phyloP scores from a whole-genome alignment of 352 stramenopile genomes.

The Aphanomyces invadans region DNA sequence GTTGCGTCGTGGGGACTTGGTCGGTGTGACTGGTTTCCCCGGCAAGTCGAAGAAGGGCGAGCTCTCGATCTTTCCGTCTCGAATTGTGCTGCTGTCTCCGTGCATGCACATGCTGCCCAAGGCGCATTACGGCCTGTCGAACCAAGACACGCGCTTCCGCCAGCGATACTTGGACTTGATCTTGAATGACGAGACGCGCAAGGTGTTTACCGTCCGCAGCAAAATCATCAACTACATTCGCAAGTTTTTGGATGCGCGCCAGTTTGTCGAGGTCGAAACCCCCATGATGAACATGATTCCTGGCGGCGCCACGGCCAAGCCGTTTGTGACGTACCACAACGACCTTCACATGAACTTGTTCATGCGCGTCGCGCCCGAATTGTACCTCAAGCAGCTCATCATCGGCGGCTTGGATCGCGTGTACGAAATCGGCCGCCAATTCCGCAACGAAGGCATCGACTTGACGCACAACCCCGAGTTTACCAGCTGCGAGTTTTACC shows the following conservation, averaged over 20 bases:
- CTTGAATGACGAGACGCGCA: constrained; percentile 89
- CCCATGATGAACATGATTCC: constrained; percentile 94
- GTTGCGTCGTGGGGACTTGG: constrained; percentile 94
- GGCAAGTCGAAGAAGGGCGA: constrained; percentile 98
- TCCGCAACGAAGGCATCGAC: constrained; percentile 98
- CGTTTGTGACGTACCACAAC: constrained; percentile 98
- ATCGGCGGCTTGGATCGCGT: constrained; percentile 97
- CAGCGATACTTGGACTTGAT: constrained; percentile 96
- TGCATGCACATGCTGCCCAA: constrained; percentile 85
- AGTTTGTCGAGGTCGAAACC: constrained; percentile 98
- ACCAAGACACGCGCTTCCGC: constrained; percentile 80
- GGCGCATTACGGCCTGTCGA: constrained; percentile 54
- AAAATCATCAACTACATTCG: constrained; percentile 93
- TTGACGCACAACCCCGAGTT: constrained; percentile 99
- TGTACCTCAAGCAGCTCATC: constrained; percentile 97
- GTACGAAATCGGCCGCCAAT: constrained; percentile 98
- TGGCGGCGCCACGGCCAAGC: constrained; percentile 94
- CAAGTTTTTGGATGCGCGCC: constrained; percentile 86
- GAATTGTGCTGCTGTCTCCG: constrained; percentile 66
- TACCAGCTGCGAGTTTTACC: constrained; percentile 98
- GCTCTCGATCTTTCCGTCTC: constrained; percentile 93
- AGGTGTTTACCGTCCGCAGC: constrained; percentile 90
- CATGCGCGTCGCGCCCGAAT: constrained; percentile 95
- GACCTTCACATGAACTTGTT: constrained; percentile 94
- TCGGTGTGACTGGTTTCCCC: constrained; percentile 90